Conservation (phyloP, 331 rosid genomes). For the Telfairia occidentalis region DNA sequence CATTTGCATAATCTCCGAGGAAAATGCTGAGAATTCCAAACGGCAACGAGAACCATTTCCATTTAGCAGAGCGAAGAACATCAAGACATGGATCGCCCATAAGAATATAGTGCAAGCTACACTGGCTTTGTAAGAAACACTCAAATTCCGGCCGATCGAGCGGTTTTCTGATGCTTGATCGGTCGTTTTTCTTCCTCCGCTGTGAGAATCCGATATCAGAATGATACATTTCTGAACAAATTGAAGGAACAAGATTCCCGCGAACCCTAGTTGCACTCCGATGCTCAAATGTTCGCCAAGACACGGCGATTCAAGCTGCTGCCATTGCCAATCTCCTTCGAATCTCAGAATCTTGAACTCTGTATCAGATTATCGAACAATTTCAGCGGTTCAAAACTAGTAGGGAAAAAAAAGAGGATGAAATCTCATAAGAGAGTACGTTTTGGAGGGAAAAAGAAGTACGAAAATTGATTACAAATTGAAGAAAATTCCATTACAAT, state of each 20-base stretch:
- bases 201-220: constrained; percentile 17
- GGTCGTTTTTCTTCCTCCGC: constrained; percentile 11
- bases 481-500: background rate
- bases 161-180: constrained; percentile 24
- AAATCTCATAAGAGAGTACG: background rate
- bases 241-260: constrained; percentile 28
- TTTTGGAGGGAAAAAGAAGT: background rate
- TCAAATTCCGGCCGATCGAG: constrained; percentile 17
- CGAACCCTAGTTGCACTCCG: constrained; percentile 43
- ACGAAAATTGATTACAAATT: background rate
- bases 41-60: constrained; percentile 40
- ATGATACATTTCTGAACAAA: constrained; percentile 16
- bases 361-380: constrained; percentile 13
- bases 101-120: constrained; percentile 35
- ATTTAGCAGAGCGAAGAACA: constrained; percentile 28
- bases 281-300: constrained; percentile 49
- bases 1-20: constrained; percentile 52
- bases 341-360: constrained; percentile 21
- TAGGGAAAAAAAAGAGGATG: background rate
- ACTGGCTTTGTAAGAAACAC: constrained; percentile 39
- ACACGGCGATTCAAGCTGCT: constrained; percentile 47
- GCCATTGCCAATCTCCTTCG: constrained; percentile 23
- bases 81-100: constrained; percentile 28
- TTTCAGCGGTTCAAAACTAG: background rate
- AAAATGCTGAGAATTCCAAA: constrained; percentile 17